These are phyloP conservation scores for Plenodomus lindquistii DNA, from an alignment of 2,329 filamentous ascomycete species.

Conservation along the genomic window DNA sequence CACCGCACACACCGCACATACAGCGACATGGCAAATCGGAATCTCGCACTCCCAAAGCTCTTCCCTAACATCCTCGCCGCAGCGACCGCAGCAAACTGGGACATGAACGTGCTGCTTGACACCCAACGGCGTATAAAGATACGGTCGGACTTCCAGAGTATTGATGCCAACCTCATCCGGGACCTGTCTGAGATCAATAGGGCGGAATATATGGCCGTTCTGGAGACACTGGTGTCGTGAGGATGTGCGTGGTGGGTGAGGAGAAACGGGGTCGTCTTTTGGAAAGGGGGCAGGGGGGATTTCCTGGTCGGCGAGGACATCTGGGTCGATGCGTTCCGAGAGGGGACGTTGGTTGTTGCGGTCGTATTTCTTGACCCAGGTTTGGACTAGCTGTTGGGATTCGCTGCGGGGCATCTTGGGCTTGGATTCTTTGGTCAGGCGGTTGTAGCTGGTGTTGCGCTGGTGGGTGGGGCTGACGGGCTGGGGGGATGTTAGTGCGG, in stretches of 20 bases:
- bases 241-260: constrained; percentile 1
- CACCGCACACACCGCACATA: constrained; percentile 22
- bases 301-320: constrained; percentile 24
- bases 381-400: constrained; percentile 12
- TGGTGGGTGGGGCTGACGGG: not conserved
- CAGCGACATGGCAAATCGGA: constrained; percentile 17
- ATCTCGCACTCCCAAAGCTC: constrained; percentile 27
- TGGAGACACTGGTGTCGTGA: constrained; percentile 22
- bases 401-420: constrained; percentile 14
- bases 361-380: constrained; percentile 23
- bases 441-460: not conserved
- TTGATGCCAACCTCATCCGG: constrained; percentile 22
- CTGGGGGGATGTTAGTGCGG: constrained; percentile 1
- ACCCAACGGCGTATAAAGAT: constrained; percentile 12
- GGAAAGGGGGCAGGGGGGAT: constrained; percentile 24
- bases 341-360: constrained; percentile 19
- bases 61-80: constrained; percentile 15
- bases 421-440: constrained; percentile 9
- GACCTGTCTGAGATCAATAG: constrained; percentile 16
- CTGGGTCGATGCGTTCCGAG: constrained; percentile 18
- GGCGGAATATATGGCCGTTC: constrained; percentile 26
- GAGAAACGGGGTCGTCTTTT: constrained; percentile 10
- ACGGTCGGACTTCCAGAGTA: constrained; percentile 18
- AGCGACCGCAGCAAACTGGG: constrained; percentile 22
- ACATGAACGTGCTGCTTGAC: constrained; percentile 21